Percentiles rank a stretch among this genome's conserved stretches.
Conservation (phyloP, 2,329 filamentous ascomycete species). For the Fulvia fulva region DNA sequence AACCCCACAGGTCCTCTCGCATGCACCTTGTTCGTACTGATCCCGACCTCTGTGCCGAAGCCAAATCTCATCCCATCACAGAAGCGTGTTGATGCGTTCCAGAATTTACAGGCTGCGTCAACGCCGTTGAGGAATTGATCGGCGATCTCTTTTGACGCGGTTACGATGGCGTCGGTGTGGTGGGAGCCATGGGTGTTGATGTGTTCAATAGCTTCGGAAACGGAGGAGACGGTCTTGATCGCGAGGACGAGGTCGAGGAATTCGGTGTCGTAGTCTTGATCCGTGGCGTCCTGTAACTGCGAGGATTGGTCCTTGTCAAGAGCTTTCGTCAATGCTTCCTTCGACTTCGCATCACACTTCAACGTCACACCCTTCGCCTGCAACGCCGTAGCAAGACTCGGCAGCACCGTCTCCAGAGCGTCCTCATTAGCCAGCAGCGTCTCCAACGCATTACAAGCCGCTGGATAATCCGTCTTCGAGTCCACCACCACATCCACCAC, state of each 20-base stretch:
- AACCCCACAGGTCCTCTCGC: constrained; percentile 87
- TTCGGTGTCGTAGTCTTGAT: constrained; percentile 79
- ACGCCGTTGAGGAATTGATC: constrained; percentile 79
- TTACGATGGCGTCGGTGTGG: constrained; percentile 91
- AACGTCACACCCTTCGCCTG: constrained; percentile 73
- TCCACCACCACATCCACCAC: constrained; percentile 77
- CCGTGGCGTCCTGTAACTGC: constrained; percentile 59
- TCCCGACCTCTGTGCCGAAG: constrained; percentile 96
- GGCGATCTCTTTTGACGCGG: constrained; percentile 62
- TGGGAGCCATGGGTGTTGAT: constrained; percentile 91
- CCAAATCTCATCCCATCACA: constrained; percentile 96
- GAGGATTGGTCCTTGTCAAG: constrained; percentile 41
- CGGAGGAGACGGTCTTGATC: constrained; percentile 66
- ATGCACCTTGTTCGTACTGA: constrained; percentile 98
- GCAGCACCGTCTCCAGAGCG: constrained; percentile 64
- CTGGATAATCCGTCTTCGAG: constrained; percentile 90
- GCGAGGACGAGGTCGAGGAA: constrained; percentile 82
- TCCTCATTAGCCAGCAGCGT: constrained; percentile 79
- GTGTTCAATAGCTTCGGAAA: constrained; percentile 73
- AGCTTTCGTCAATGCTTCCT: constrained; percentile 55
- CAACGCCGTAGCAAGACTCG: constrained; percentile 68
- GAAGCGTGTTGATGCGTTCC: constrained; percentile 93
- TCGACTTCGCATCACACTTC: constrained; percentile 70
- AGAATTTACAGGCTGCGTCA: constrained; percentile 90
- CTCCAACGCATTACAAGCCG: constrained; percentile 93